These are phyloP conservation scores for Afroboletus lepidellus DNA, from an alignment of 1,284 basidiomycete species.

Conservation along the genomic window DNA sequence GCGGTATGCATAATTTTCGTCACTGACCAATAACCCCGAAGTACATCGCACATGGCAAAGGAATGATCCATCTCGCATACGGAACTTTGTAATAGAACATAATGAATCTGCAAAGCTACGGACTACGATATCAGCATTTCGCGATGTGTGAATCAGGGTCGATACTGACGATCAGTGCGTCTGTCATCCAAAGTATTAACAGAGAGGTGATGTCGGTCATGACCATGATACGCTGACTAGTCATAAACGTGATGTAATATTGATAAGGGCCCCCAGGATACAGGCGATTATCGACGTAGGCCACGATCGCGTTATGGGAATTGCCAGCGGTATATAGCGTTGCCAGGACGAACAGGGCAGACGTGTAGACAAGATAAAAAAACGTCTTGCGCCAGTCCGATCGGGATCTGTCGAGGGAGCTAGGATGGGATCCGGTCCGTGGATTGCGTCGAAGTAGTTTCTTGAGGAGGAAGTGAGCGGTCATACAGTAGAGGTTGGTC, in stretches of 20 bases:
- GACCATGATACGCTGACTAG: constrained; percentile 24
- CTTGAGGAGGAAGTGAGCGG: constrained; percentile 20
- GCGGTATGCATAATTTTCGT: background rate
- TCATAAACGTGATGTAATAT: constrained; percentile 25
- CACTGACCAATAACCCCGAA: constrained; percentile 25
- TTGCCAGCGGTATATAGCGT: constrained; percentile 32
- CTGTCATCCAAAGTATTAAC: constrained; percentile 35
- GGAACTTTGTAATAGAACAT: constrained; percentile 22
- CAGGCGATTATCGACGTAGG: constrained; percentile 36
- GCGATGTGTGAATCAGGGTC: background rate
- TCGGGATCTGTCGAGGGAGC: constrained; percentile 1
- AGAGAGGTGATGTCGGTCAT: constrained; percentile 24
- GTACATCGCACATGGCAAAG: constrained; percentile 27
- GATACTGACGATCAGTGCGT: constrained; percentile 27
- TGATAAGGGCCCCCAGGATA: constrained; percentile 34
- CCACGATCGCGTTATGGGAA: constrained; percentile 26
- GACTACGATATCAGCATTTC: constrained; percentile 2
- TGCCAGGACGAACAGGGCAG: constrained; percentile 31
- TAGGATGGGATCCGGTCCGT: constrained; percentile 10
- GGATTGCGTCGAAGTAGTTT: constrained; percentile 14
- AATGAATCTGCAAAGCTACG: constrained; percentile 29
- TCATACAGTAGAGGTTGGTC: constrained; percentile 22
- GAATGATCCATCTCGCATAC: constrained; percentile 30
- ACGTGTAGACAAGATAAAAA: constrained; percentile 29
- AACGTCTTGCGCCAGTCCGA: constrained; percentile 18